Evolutionary conservation across 257 asterid genomes (phyloP), one percentile per base, ranked within the genome.

Genomic region (Solanum phureja): DNA sequence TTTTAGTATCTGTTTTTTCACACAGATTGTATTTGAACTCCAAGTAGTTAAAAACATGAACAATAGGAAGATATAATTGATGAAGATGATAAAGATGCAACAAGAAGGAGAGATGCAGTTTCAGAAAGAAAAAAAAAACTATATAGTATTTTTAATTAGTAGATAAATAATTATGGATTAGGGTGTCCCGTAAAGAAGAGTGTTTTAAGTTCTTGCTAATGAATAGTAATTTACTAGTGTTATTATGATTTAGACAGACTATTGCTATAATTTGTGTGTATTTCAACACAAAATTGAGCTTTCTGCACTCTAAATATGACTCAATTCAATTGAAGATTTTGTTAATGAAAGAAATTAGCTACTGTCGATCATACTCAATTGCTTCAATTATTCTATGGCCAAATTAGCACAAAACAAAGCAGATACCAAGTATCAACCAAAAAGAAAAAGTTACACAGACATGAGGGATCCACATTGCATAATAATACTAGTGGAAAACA

Each of bases 51-150:
- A n/a, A 31, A 90, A 74, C 91, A 82, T 84, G 93, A 92, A 85
- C 94, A 88, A 83, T 72, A 92, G 68, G 93, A 90, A 69, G 95
- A 92, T 89, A 84, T 92, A 74, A 90, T 94, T 49, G 97, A 92
- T 85, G 95, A 91, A 83, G 94, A 91, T 81, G 95, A 88, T 44
- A 89, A 91, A 86, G 94, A 91, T 69, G 89, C 64, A 79, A 79
- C 38, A 79, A 79, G 35, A 8, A 42, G 56, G 56, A 42, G 84
- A 13, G 84, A 79, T 42, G 84, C 84, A 79, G 64, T 24, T 52
- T 77, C 40, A 42, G 18, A 29, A 68, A 46, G 6, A 46, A 13
- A 46, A 46, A 44, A 27, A 27, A 8, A 27, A 27, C 35, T 66
- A 24, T 24, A 11, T 68, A 68, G 73, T 68, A 6, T 12, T 68